These are phyloP conservation scores for Nicotiana paniculata DNA, from an alignment of 257 asterid species.

Conservation along the genomic window DNA sequence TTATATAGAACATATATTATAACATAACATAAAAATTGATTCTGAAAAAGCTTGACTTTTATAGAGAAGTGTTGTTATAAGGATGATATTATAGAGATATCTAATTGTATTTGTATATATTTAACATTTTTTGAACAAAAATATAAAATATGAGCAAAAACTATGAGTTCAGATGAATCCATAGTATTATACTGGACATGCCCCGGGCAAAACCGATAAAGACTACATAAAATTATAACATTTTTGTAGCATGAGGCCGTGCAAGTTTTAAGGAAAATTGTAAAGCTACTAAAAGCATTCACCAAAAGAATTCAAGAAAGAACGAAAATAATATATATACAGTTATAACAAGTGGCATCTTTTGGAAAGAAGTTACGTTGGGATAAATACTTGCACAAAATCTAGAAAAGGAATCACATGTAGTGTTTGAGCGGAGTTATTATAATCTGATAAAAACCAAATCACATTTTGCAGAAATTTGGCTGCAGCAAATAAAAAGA, in stretches of 20 bases:
- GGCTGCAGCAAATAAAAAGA: background rate
- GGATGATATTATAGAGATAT: no score
- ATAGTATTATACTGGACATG: no score
- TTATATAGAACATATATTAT: no score
- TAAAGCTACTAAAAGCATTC: background rate
- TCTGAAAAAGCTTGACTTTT: no score
- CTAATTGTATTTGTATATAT: no score
- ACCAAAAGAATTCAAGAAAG: background rate
- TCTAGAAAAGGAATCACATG: background rate
- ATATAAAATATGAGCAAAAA: no score
- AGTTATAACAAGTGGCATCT: background rate
- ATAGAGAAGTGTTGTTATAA: no score
- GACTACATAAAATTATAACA: background rate
- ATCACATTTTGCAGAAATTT: background rate
- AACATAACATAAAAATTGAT: no score
- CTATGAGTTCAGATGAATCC: fast-evolving
- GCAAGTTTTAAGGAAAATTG: background rate
- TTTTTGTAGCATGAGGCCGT: background rate
- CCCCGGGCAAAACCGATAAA: background rate
- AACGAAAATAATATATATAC: background rate
- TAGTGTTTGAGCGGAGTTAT: background rate
- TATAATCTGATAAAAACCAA: background rate
- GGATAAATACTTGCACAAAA: background rate
- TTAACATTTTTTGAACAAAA: no score
- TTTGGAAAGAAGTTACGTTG: background rate